Conservation (phyloP, 371 early-diverging fungal genomes). For the Mucor irregularis region DNA sequence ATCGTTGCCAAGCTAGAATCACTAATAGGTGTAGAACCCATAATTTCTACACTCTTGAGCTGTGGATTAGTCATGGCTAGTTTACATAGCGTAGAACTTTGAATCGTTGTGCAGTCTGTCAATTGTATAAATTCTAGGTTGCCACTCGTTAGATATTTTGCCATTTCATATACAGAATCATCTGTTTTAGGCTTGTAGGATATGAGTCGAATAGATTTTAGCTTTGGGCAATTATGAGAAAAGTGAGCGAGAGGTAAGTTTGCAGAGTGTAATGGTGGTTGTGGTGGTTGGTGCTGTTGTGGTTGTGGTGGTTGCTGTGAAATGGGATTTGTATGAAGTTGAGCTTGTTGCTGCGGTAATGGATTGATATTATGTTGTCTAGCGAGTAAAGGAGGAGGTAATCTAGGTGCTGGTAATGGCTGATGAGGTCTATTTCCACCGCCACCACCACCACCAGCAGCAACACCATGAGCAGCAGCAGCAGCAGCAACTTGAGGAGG, state of each 20-base stretch:
- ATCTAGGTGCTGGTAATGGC: neutral
- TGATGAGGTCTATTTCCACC: neutral
- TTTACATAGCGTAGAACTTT: conserved; percentile 46
- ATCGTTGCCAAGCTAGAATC: conserved; percentile 40
- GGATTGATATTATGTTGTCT: neutral
- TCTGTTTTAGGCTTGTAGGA: conserved; percentile 49
- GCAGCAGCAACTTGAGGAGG: conserved; percentile 13
- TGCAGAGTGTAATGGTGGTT: conserved; percentile 17
- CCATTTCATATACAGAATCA: conserved; percentile 52
- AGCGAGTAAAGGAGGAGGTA: neutral
- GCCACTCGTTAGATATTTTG: conserved; percentile 40
- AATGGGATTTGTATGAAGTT: neutral
- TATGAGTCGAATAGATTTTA: conserved; percentile 37
- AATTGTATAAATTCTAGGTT: conserved; percentile 33
- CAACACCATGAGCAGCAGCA: neutral
- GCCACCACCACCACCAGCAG: neutral
- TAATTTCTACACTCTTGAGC: conserved; percentile 38
- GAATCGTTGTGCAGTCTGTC: conserved; percentile 39
- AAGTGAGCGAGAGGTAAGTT: conserved; percentile 45
- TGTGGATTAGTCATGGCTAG: conserved; percentile 47
- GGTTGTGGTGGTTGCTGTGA: conserved; percentile 1
- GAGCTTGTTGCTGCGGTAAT: neutral
- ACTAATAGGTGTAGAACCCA: conserved; percentile 42
- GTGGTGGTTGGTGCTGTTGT: conserved; percentile 12
- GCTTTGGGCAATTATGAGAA: conserved; percentile 42